Base-by-base conservation (phyloP, 495 filamentous ascomycete species). In the Lepidopterella palustris region DNA sequence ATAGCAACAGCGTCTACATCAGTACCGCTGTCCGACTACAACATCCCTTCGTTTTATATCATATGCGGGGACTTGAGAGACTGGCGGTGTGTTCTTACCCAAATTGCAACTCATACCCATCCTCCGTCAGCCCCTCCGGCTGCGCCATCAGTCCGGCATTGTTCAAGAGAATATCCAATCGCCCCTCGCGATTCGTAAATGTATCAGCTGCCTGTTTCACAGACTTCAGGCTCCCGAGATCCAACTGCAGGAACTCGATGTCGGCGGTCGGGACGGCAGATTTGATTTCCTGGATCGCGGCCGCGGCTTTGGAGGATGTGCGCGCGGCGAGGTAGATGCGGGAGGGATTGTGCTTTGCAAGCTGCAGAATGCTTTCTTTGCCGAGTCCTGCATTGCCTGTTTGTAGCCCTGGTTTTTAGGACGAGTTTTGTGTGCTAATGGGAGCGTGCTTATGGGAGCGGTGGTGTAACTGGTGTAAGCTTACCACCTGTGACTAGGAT, bases 141-240 rank as follows among this genome's bases (percentile, higher is more conserved):
- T 77, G 58, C 0, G 74, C 81, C 81, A 88, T 85, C 59, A 87
- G 78, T 32, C 85, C 86, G 3, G 87, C 87, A 62, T 90, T 91
- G 71, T 83, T 80, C 31, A 90, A 75, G 2, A 92, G 72, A 25
- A 77, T 65, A 62, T 80, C 77, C 28, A 81, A 71, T 0, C 76
- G 73, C 6, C 21, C 45, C 10, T 11, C 63, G 52, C 8, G 60
- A 55, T 13, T 26, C 29, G 48, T 49, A 21, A 49, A 18, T 10
- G 21, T 21, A 49, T 49, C 45, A 18, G 21, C 45, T 10, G 45
- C 45, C 45, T 49, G 10, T 24, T 49, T 49, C 10, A 49, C 45
- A 1, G 45, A 49, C 2, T 18, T 24, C 3, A 49, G 10, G 21
- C n/a, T 11, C n/a, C 45, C n/a, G 3, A 49, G n/a, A 49, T 49